phyloP scores from a whole-genome alignment of 1,284 basidiomycete species.

The Heterobasidion irregulare region DNA sequence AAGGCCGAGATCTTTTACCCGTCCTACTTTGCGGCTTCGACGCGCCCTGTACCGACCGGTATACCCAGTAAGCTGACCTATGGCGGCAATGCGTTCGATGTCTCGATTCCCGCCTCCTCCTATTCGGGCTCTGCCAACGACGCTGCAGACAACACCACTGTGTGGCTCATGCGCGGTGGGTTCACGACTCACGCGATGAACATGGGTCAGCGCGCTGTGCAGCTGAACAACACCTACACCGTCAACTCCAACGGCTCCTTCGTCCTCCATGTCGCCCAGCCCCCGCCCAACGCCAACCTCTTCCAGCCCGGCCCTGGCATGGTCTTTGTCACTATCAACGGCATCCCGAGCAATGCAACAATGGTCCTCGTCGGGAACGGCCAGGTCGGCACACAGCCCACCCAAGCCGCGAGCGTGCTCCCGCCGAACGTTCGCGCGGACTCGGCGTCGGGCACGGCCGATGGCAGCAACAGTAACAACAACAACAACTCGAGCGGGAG shows the following conservation, averaged over 20 bases:
- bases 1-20: constrained; percentile 85
- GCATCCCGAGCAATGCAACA: constrained; percentile 75
- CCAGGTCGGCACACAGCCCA: constrained; percentile 61
- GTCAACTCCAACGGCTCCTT: constrained; percentile 70
- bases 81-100: constrained; percentile 78
- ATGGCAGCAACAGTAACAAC: neutral
- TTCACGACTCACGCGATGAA: constrained; percentile 96
- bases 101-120: constrained; percentile 52
- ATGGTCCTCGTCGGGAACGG: constrained; percentile 76
- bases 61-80: constrained; percentile 73
- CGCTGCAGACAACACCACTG: constrained; percentile 71
- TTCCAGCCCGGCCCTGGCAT: constrained; percentile 83
- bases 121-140: constrained; percentile 63
- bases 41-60: constrained; percentile 66
- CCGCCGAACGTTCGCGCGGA: constrained; percentile 41
- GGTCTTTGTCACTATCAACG: constrained; percentile 74
- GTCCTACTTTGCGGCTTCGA: constrained; percentile 67
- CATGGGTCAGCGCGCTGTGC: constrained; percentile 79
- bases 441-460: constrained; percentile 18
- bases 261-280: constrained; percentile 70
- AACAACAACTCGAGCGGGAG: neutral
- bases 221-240: constrained; percentile 77
- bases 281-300: constrained; percentile 76
- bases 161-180: constrained; percentile 78
- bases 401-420: constrained; percentile 34